Evolutionary conservation across 2,329 filamentous ascomycete genomes (phyloP), one percentile per base, ranked within the genome.

Genomic region (Colletotrichum falcatum): DNA sequence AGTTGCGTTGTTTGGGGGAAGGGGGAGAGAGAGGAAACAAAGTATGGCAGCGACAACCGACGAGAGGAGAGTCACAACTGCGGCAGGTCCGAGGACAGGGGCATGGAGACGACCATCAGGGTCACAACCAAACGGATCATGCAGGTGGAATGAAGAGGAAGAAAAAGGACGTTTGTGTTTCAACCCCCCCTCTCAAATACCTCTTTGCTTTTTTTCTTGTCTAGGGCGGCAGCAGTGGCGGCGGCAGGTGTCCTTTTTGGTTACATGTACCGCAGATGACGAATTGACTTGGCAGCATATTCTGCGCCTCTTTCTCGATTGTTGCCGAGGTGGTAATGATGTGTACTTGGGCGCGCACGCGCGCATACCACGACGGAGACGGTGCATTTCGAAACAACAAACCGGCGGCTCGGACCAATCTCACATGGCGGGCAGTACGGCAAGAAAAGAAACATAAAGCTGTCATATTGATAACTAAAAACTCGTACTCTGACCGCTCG

Each of bases 81-180:
- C 39, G 62, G 66, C 66, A 70, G 62, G 62, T 61, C 55, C 62
- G 55, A 66, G 61, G 23, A 48, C 30, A 28, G 53, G 61, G 23
- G 28, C 42, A 46, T 23, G 33, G n/a, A 48, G 35, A 44, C 23
- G 20, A 33, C 14, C 49, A 20, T n/a, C n/a, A n/a, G n/a, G n/a
- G n/a, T n/a, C n/a, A n/a, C 23, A 26, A 33, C 14, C 49, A 20
- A 28, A 42, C n/a, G 39, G 16, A 42, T 9, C 35, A 16, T 20
- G 30, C 30, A 55, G 12, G 51, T 48, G 23, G 35, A 42, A 39
- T 18, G 39, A 26, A 26, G 11, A 48, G 35, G 33, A 42, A 46
- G 44, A 20, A 49, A 35, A 37, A 49, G 44, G 23, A 42, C 23
- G 26, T 55, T 18, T 26, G 30, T 53, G 33, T 58, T 58, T 30